Base-by-base conservation (phyloP, 2,329 filamentous ascomycete species). In the Magnaporthiopsis poae region DNA sequence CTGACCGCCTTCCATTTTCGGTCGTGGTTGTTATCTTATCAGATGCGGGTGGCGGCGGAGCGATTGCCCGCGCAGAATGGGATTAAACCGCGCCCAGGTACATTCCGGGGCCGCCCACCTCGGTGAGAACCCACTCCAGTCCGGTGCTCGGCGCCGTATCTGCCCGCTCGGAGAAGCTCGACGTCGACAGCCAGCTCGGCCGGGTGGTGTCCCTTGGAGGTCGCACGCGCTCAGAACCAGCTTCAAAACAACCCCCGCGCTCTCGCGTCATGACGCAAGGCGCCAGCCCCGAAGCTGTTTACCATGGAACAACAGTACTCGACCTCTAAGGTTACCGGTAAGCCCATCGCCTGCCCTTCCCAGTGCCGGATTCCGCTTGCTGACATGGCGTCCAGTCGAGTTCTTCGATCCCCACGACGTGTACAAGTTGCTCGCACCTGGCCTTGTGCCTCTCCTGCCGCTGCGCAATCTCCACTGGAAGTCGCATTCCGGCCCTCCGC, bases 381-480 rank as follows among this genome's bases (percentile, higher is more conserved):
- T 31, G 62, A 65, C 33, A 69, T 62, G 67, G 46, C 65, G 66
- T 69, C 71, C 73, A 96, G 92, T 97, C 80, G 93, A 98, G 82
- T 99, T 96, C 80, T 92, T 90, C 80, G 95, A 99, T 79, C 94
- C 95, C 65, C 90, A 91, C 75, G 89, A 90, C 73, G 85, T 98
- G 69, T 98, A 94, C 78, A 88, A 91, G 68, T 84, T 94, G 65
- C 81, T 98, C 61, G 88, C 90, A 13, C 87, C 91, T 2, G 88
- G 93, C 67, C 82, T 99, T 67, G 82, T 90, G 60, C 83, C 90
- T 60, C 89, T 91, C 66, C 83, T 98, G 0, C 95, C 95, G 46
- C 83, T 99, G 56, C 90, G 88, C 70, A 96, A 98, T 73, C 86
- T 99, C 62, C 92, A 98, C 74, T 99, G 95, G 95, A 96, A 98